Conservation (phyloP, 768 basidiomycete species). For the Strobilomyces dryophilus region DNA sequence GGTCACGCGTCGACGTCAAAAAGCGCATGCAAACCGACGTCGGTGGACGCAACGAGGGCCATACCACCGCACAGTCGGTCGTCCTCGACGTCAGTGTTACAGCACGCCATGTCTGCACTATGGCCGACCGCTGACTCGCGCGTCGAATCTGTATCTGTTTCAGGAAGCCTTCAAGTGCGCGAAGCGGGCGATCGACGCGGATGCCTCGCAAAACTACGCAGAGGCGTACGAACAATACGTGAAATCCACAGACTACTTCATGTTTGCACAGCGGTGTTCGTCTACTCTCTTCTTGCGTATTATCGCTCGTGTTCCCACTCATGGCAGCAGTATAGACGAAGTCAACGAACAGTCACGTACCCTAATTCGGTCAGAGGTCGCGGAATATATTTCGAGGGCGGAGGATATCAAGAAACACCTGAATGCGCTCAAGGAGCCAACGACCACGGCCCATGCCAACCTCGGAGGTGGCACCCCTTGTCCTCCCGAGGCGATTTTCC, state of each 20-base stretch:
- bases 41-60: background rate
- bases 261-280: constrained; percentile 89
- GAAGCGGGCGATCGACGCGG: constrained; percentile 84
- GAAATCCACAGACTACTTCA: constrained; percentile 94
- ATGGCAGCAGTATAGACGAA: constrained; percentile 42
- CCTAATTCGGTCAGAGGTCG: constrained; percentile 80
- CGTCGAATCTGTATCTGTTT: background rate
- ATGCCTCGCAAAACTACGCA: constrained; percentile 82
- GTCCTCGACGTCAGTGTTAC: constrained; percentile 14
- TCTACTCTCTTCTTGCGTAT: background rate
- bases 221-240: constrained; percentile 93
- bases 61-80: constrained; percentile 6
- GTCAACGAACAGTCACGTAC: constrained; percentile 87
- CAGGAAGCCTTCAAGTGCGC: constrained; percentile 84
- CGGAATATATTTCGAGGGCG: constrained; percentile 84
- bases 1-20: background rate
- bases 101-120: background rate
- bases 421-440: constrained; percentile 4
- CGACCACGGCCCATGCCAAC: background rate
- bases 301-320: background rate
- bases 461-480: constrained; percentile 4
- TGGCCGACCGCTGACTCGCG: background rate
- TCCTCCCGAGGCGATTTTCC: constrained; percentile 14
- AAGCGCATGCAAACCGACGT: background rate
- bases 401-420: constrained; percentile 87